A percentile compares a stretch with the other conserved stretches of the same genome.
These are phyloP conservation scores for Alternaria rosae DNA, from an alignment of 2,329 filamentous ascomycete species.

Conservation along the genomic window DNA sequence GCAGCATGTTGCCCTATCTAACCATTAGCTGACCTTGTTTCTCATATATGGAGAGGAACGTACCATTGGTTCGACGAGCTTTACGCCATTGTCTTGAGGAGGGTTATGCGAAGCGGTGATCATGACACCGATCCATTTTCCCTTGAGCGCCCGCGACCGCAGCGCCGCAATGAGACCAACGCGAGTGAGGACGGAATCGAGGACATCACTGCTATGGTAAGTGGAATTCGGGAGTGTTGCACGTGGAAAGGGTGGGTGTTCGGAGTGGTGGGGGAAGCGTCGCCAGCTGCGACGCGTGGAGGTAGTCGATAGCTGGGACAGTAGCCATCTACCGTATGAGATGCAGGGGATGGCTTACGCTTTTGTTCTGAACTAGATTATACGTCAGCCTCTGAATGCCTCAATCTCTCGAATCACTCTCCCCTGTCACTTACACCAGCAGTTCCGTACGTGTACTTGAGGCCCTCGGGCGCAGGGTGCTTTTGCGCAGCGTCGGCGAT, in stretches of 20 bases:
- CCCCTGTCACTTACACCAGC: constrained; percentile 58
- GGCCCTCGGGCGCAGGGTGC: constrained; percentile 49
- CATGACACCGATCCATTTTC: constrained; percentile 90
- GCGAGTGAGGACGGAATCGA: constrained; percentile 91
- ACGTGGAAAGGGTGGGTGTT: neutral
- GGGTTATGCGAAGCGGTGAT: constrained; percentile 73
- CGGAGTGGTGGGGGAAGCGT: neutral
- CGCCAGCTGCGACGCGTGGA: neutral
- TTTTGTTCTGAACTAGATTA: constrained; percentile 70
- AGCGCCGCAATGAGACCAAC: constrained; percentile 89
- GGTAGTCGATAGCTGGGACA: neutral
- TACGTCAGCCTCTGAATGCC: neutral
- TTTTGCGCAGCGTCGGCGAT: constrained; percentile 43
- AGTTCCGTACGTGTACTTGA: constrained; percentile 51
- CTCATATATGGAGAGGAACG: too few species aligned
- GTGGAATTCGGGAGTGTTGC: constrained; percentile 31
- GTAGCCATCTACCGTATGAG: neutral
- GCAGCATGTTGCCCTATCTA: constrained; percentile 85
- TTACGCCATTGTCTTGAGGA: constrained; percentile 70
- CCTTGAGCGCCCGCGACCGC: constrained; percentile 86
- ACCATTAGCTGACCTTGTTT: constrained; percentile 22
- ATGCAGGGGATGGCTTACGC: constrained; percentile 60
- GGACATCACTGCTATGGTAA: constrained; percentile 67
- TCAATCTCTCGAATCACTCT: neutral
- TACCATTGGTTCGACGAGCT: constrained; percentile 90